These are phyloP conservation scores for Monilinia polystroma DNA, from an alignment of 2,329 filamentous ascomycete genomes.

Conservation along the genomic window DNA sequence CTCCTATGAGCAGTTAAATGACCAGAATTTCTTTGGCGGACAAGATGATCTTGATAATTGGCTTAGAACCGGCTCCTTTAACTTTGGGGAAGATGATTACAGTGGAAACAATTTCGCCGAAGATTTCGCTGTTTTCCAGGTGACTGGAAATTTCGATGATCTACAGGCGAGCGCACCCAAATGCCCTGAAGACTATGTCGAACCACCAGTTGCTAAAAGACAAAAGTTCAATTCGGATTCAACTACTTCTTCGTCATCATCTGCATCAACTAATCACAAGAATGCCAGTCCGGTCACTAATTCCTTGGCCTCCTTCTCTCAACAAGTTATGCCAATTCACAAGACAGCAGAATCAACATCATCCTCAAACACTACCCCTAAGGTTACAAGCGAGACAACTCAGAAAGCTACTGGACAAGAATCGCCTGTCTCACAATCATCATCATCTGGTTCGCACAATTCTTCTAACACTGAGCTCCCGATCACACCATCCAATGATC, in stretches of 20 bases:
- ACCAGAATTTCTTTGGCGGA: conserved; percentile 5
- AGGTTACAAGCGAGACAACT: not conserved
- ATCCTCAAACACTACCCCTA: not conserved
- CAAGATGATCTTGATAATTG: conserved; percentile 9
- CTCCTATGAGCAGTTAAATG: conserved; percentile 24
- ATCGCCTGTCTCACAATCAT: not conserved
- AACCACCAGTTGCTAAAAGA: conserved; percentile 1
- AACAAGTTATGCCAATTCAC: not conserved
- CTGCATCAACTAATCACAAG: not conserved
- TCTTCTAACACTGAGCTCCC: not conserved
- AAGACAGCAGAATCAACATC: not conserved
- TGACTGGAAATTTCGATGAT: conserved; percentile 9
- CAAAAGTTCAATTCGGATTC: conserved; percentile 13
- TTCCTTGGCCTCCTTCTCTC: conserved; percentile 1
- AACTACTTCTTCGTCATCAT: not conserved
- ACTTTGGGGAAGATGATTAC: not conserved
- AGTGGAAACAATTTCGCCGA: not conserved
- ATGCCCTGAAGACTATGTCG: conserved; percentile 4
- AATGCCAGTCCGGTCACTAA: conserved; percentile 4
- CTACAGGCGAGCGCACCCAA: not conserved
- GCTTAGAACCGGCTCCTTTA: not conserved
- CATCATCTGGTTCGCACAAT: not conserved
- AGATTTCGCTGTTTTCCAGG: not conserved
- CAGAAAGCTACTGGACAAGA: not conserved
- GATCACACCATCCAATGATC: not conserved